Conservation (phyloP, 2,329 filamentous ascomycete species). For the Hirsutella thompsonii region DNA sequence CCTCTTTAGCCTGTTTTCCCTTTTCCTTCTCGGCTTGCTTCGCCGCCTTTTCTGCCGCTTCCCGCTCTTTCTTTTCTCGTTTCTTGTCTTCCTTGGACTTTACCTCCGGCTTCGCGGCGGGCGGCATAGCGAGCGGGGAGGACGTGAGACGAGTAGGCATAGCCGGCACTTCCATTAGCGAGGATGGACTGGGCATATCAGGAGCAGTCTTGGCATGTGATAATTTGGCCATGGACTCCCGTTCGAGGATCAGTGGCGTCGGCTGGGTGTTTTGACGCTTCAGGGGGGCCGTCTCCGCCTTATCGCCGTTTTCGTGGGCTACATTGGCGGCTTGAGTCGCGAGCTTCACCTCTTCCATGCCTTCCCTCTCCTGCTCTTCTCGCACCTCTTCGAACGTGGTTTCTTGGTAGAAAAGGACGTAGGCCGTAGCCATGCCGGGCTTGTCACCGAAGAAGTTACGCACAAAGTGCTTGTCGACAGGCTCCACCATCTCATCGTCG, state of each 20-base stretch:
- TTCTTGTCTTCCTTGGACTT: constrained; percentile 49
- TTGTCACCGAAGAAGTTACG: constrained; percentile 95
- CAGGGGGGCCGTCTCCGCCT: constrained; percentile 30
- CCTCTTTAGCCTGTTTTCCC: constrained; percentile 33
- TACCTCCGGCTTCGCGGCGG: constrained; percentile 12
- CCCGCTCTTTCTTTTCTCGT: constrained; percentile 57
- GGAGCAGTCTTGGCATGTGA: constrained; percentile 57
- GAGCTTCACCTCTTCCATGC: constrained; percentile 46
- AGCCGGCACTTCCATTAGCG: constrained; percentile 3
- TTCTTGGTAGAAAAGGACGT: constrained; percentile 96
- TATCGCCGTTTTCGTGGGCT: constrained; percentile 33
- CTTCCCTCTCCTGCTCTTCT: constrained; percentile 75
- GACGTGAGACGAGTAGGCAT: background rate
- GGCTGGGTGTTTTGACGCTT: constrained; percentile 39
- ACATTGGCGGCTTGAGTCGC: constrained; percentile 43
- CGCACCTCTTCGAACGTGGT: constrained; percentile 56
- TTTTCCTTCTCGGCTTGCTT: constrained; percentile 31
- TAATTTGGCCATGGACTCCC: constrained; percentile 42
- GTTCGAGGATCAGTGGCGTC: constrained; percentile 28
- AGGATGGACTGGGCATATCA: constrained; percentile 11
- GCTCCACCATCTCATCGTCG: constrained; percentile 97
- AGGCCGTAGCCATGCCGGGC: constrained; percentile 82
- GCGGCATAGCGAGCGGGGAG: constrained; percentile 7
- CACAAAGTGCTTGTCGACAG: constrained; percentile 92
- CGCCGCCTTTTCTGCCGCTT: constrained; percentile 41